Evolutionary conservation across 2,329 filamentous ascomycete species (phyloP).

Genomic region (Fusarium sambucinum): DNA sequence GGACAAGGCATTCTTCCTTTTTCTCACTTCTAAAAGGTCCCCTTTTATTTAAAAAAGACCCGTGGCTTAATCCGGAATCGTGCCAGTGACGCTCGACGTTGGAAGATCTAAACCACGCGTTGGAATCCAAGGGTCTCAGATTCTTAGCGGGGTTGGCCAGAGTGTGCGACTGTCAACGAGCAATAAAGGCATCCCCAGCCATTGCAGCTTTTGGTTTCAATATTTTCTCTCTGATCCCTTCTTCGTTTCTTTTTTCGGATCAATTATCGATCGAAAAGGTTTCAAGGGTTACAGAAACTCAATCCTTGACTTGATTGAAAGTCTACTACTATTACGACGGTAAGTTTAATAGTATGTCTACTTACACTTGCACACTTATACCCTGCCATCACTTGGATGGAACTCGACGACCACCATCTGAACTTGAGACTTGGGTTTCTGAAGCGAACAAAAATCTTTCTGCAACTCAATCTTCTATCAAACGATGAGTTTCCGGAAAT

Average conservation of each 20-base stretch:
- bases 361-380: constrained; percentile 28
- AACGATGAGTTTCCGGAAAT: neutral
- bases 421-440: neutral
- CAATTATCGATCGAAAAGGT: constrained; percentile 33
- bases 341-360: constrained; percentile 34
- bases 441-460: neutral
- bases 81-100: constrained; percentile 39
- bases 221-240: constrained; percentile 36
- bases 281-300: constrained; percentile 19
- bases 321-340: constrained; percentile 20
- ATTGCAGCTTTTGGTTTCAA: constrained; percentile 37
- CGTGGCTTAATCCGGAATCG: constrained; percentile 41
- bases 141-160: constrained; percentile 44
- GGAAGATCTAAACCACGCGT: constrained; percentile 36
- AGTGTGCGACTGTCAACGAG: constrained; percentile 29
- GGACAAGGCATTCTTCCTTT: constrained; percentile 41
- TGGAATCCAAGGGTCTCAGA: constrained; percentile 49
- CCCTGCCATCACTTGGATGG: constrained; percentile 2
- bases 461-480: neutral
- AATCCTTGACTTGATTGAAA: constrained; percentile 14
- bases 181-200: constrained; percentile 45
- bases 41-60: constrained; percentile 6
- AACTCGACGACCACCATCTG: constrained; percentile 17
- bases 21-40: constrained; percentile 16
- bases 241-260: constrained; percentile 27